A percentile compares a stretch with the other conserved stretches of the same genome.
phyloP scores from a whole-genome alignment of 495 filamentous ascomycete species.

The Talaromyces trachyspermus region DNA sequence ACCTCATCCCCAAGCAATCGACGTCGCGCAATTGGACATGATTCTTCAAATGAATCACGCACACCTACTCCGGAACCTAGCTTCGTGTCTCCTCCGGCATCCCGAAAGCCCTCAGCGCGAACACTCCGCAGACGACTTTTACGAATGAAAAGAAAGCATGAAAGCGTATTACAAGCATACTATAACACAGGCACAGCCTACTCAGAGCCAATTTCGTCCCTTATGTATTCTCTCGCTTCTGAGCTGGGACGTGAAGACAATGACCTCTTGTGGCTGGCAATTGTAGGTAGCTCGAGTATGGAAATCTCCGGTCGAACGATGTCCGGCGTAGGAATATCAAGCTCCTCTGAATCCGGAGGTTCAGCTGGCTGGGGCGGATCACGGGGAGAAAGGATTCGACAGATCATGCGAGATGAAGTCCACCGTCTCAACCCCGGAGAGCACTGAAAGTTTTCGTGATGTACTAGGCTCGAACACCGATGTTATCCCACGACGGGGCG shows the following conservation, averaged over 20 bases:
- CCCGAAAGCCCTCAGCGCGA: slow-evolving; percentile 55
- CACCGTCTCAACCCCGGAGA: slow-evolving; percentile 84
- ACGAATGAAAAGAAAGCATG: slow-evolving; percentile 67
- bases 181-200: slow-evolving; percentile 83
- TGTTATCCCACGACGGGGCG: slow-evolving; percentile 79
- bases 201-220: slow-evolving; percentile 86
- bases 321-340: slow-evolving; percentile 69
- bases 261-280: slow-evolving; percentile 88
- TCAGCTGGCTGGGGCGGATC: slow-evolving; percentile 74
- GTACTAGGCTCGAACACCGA: slow-evolving; percentile 54
- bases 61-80: slow-evolving; percentile 38
- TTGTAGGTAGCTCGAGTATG: slow-evolving; percentile 84
- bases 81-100: slow-evolving; percentile 51
- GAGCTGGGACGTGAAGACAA: slow-evolving; percentile 96
- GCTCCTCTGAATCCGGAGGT: slow-evolving; percentile 44
- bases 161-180: slow-evolving; percentile 64
- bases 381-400: slow-evolving; percentile 74
- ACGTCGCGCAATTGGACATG: slow-evolving; percentile 20
- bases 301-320: slow-evolving; percentile 85
- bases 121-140: slow-evolving; percentile 65
- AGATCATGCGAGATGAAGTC: slow-evolving; percentile 86
- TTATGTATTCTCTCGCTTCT: slow-evolving; percentile 89
- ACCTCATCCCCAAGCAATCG: slow-evolving; percentile 42
- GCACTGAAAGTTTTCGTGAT: slow-evolving; percentile 47
- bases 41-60: slow-evolving; percentile 41